phyloP scores from a whole-genome alignment of 305 asterid genomes.

The Petunia hybrid region DNA sequence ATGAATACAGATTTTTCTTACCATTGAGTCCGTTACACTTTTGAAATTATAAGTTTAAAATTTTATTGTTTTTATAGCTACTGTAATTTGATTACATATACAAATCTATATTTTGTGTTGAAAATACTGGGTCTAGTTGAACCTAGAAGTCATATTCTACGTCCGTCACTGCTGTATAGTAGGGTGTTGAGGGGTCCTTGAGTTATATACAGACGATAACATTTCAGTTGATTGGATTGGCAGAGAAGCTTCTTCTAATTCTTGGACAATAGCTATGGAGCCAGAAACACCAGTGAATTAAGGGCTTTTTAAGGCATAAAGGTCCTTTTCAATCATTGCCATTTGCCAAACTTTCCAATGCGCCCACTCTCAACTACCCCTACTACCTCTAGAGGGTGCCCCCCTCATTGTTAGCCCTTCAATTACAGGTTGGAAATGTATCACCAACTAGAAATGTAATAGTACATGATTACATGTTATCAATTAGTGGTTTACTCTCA shows the following conservation, averaged over 20 bases:
- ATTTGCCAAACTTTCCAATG: neutral
- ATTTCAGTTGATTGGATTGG: slow-evolving; percentile 30
- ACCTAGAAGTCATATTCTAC: too few species aligned
- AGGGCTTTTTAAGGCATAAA: neutral
- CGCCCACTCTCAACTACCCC: neutral
- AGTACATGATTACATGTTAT: too few species aligned
- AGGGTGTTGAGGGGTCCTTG: slow-evolving; percentile 15
- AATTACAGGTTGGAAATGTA: neutral
- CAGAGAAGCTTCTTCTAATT: slow-evolving; percentile 18
- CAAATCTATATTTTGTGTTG: too few species aligned
- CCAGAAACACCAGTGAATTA: neutral
- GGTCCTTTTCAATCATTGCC: slow-evolving; percentile 24
- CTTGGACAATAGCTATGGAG: slow-evolving; percentile 16
- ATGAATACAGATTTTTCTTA: too few species aligned
- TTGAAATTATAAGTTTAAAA: too few species aligned
- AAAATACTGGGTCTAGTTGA: too few species aligned
- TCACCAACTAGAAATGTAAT: neutral
- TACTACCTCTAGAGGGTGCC: neutral
- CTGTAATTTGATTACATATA: too few species aligned
- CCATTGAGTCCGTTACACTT: too few species aligned
- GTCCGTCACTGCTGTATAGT: neutral
- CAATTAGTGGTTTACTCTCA: neutral
- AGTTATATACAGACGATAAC: slow-evolving; percentile 20
- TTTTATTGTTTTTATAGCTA: too few species aligned
- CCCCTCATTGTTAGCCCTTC: slow-evolving; percentile 14